A percentile compares a stretch with the other conserved stretches of the same genome.
Evolutionary conservation across 257 asterid genomes (phyloP).

Genomic region (Osmanthus fragrans): DNA sequence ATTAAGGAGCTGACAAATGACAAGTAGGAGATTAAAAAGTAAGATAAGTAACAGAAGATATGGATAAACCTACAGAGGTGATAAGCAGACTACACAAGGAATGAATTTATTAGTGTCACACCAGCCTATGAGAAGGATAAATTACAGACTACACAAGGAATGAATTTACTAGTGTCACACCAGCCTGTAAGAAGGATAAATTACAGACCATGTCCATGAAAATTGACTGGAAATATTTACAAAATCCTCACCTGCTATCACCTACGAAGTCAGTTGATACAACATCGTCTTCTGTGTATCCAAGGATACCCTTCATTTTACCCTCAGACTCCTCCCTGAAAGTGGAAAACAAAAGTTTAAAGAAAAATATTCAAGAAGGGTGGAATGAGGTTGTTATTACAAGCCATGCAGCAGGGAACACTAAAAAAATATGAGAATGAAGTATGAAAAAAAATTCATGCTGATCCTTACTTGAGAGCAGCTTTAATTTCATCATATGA

Average conservation of each 20-base stretch:
- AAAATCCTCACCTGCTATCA: constrained; percentile 47
- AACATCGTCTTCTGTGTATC: constrained; percentile 66
- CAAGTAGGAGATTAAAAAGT: not conserved
- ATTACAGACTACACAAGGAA: not conserved
- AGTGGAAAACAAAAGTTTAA: not conserved
- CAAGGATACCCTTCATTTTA: constrained; percentile 57
- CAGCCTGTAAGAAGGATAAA: not conserved
- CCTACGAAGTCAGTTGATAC: constrained; percentile 59
- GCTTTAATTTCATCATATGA: constrained; percentile 57
- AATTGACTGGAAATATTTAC: not conserved
- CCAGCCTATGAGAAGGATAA: not conserved
- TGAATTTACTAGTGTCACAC: not conserved
- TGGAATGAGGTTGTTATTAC: no score
- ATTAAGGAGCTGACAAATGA: no score
- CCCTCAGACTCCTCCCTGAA: constrained; percentile 52
- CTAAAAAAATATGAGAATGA: no score
- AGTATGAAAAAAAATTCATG: not conserved
- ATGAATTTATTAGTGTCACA: not conserved
- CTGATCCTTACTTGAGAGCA: constrained; percentile 44
- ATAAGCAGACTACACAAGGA: not conserved
- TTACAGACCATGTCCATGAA: not conserved
- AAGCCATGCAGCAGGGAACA: no score
- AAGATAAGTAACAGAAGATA: no score
- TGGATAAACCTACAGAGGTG: not conserved
- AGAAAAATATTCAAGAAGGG: not conserved